Evolutionary conservation across 148 eudicot species (phyloP).

Genomic region (Spergularia marina): DNA sequence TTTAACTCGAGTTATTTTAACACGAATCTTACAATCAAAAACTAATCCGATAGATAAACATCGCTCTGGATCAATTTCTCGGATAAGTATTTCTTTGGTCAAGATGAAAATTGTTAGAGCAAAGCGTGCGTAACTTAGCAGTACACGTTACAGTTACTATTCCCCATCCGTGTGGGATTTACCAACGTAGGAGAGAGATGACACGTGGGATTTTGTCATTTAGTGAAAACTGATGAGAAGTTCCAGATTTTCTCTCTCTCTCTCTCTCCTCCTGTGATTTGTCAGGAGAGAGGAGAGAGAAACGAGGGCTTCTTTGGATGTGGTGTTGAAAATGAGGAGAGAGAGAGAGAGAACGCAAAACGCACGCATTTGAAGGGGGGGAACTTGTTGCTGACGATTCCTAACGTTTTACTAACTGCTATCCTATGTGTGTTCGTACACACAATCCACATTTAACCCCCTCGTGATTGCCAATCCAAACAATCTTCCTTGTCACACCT

Average conservation of each 20-base stretch:
- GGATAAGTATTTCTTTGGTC: no score
- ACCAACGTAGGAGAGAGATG: constrained; percentile 14
- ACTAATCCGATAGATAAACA: no score
- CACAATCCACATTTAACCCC: no score
- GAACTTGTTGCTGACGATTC: constrained; percentile 4
- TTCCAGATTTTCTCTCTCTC: background rate
- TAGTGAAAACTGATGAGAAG: background rate
- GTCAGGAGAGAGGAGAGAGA: constrained; percentile 14
- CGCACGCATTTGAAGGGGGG: constrained; percentile 13
- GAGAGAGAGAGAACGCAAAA: constrained; percentile 1
- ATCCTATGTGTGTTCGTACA: background rate
- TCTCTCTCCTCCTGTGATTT: constrained; percentile 15
- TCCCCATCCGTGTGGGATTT: constrained; percentile 9
- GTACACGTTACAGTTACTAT: background rate
- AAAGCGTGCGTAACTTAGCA: background rate
- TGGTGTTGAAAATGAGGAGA: background rate
- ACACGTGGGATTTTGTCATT: constrained; percentile 12
- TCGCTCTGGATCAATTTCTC: no score
- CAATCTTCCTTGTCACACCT: no score
- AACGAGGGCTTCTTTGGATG: constrained; percentile 4
- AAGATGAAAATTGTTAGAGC: no score
- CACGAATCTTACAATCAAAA: no score
- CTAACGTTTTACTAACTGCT: constrained; percentile 17
- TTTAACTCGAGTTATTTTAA: no score
- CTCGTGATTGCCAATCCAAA: no score